Conservation (phyloP, 2,329 filamentous ascomycete species). For the Penicillium decumbens region DNA sequence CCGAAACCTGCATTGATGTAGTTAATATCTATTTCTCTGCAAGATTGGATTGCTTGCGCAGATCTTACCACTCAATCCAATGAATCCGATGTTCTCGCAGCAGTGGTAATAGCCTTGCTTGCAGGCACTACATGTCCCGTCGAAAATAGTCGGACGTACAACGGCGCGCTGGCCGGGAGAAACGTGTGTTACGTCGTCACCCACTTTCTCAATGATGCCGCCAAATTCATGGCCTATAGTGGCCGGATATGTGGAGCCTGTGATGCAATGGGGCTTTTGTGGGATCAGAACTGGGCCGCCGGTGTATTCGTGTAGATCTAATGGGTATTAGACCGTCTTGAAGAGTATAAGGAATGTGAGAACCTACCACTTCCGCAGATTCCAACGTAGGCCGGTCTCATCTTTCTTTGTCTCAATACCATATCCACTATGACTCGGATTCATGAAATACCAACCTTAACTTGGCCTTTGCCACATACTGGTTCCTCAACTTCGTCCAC, state of each 20-base stretch:
- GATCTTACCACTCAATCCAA: slow-evolving; percentile 45
- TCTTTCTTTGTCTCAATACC: slow-evolving; percentile 8
- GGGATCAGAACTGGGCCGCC: slow-evolving; percentile 49
- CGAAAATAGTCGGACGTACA: slow-evolving; percentile 57
- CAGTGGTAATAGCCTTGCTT: slow-evolving; percentile 51
- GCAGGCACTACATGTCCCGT: slow-evolving; percentile 54
- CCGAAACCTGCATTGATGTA: slow-evolving; percentile 20
- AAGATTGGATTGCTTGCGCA: background rate
- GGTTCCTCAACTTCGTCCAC: slow-evolving; percentile 29
- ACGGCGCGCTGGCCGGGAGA: slow-evolving; percentile 54
- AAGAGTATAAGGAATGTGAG: background rate
- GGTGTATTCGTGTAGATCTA: slow-evolving; percentile 51
- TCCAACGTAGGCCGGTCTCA: slow-evolving; percentile 26
- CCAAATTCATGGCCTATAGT: slow-evolving; percentile 62
- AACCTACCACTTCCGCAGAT: slow-evolving; percentile 25
- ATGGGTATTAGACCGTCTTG: background rate
- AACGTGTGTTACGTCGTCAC: slow-evolving; percentile 46
- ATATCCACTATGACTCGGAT: slow-evolving; percentile 7
- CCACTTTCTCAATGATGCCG: slow-evolving; percentile 56
- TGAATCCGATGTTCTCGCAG: slow-evolving; percentile 54
- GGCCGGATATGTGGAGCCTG: slow-evolving; percentile 54
- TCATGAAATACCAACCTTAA: slow-evolving; percentile 30
- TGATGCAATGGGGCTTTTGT: slow-evolving; percentile 51
- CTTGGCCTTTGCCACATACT: slow-evolving; percentile 47
- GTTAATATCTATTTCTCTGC: background rate